phyloP scores from a whole-genome alignment of 345 rosid species.

The Populus pruinosa region DNA sequence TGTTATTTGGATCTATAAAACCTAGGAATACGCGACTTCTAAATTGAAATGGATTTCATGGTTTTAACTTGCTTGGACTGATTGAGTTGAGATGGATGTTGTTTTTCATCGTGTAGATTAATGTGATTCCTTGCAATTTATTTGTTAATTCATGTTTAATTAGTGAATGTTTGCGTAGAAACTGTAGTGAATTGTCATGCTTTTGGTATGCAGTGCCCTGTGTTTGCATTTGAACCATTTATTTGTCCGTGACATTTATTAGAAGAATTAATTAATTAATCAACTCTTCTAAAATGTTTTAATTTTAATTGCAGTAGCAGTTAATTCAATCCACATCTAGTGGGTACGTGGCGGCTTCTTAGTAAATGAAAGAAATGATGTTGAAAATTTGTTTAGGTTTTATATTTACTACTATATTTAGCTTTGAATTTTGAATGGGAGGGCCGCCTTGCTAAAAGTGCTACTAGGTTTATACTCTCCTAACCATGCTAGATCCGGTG shows the following conservation, averaged over 20 bases:
- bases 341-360: neutral
- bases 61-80: neutral
- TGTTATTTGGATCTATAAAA: neutral
- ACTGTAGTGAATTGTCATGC: neutral
- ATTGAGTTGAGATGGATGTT: neutral
- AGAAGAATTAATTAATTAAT: neutral
- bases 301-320: neutral
- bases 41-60: neutral
- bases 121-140: neutral
- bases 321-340: neutral
- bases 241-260: neutral
- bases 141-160: neutral
- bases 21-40: neutral
- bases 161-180: neutral
- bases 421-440: constrained; percentile 4
- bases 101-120: neutral
- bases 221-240: neutral
- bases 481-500: neutral
- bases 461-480: neutral
- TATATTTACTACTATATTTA: neutral
- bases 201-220: neutral
- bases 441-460: neutral
- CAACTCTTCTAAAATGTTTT: neutral
- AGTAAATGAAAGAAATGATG: neutral
- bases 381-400: neutral